Percentiles rank a stretch among this genome's conserved stretches.
Conservation (phyloP, 2,329 filamentous ascomycete species). For the Tolypocladium guangdongense region DNA sequence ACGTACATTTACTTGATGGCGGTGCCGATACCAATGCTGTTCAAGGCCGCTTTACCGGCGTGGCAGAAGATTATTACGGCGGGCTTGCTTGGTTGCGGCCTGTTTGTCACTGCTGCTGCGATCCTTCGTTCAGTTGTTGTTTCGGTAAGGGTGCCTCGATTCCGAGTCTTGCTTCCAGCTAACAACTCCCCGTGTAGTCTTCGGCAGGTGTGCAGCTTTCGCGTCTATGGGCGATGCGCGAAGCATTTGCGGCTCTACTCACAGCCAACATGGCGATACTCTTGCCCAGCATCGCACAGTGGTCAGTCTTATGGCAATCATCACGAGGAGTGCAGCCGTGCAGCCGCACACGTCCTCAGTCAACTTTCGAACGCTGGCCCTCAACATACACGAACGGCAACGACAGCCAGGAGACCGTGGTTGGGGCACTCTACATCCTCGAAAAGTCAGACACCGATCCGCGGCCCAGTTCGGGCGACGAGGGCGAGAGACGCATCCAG, state of each 20-base stretch:
- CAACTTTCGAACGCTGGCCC: not conserved
- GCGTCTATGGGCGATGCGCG: slow-evolving; percentile 1
- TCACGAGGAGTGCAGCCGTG: not conserved
- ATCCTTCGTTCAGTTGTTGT: not conserved
- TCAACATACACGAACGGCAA: slow-evolving; percentile 1
- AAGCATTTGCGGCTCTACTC: not conserved
- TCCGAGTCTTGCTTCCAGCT: not conserved
- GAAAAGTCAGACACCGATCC: not conserved
- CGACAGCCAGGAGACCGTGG: slow-evolving; percentile 4
- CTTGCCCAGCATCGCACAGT: not conserved
- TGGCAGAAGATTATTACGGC: not conserved
- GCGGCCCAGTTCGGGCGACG: not conserved
- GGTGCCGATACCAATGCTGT: not conserved
- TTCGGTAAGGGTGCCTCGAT: not conserved
- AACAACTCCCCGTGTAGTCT: not conserved
- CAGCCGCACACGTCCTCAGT: not conserved
- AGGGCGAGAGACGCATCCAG: slow-evolving; percentile 3
- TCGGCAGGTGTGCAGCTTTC: not conserved
- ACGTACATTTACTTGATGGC: slow-evolving; percentile 2
- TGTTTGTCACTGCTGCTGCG: not conserved
- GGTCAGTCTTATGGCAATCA: not conserved
- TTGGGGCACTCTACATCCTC: not conserved
- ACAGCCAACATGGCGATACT: not conserved
- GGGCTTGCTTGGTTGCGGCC: not conserved
- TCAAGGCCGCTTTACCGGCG: not conserved